Base-by-base conservation (phyloP, 148 eudicot species). In the Talinum fruticosum region DNA sequence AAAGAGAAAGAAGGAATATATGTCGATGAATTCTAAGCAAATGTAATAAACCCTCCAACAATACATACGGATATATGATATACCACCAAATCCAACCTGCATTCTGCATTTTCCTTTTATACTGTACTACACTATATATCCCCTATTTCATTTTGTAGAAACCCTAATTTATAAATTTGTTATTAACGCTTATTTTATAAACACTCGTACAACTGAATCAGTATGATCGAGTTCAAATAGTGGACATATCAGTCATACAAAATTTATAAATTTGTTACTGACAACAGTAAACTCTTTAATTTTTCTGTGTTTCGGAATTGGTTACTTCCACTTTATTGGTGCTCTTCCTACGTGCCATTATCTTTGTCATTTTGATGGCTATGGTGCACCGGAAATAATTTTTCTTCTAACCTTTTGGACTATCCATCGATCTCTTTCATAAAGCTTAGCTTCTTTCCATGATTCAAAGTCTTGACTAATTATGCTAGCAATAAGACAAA, bases 1-100 rank as follows among this genome's bases (percentile, higher is more conserved):
- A 47, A 72, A 28, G 7, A 54, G 14, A 49, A 72, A 49, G 37
- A 51, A 72, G n/a, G 35, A 14, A 38, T 32, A 8, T 70, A 34
- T 44, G 19, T 34, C 24, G 10, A 26, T 29, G n/a, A 28, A 4
- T 24, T 26, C 29, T 16, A 28, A 28, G 34, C 53, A 71, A 44
- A n/a, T 45, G 29, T 23, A 71, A 69, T 37, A n/a, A 69, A 69
- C 33, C 57, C 28, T 64, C 66, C 65, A 72, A 41, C 37, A 15
- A 57, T 32, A 18, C 29, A 26, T 37, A 26, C 8, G 33, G 2
- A 49, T 35, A 12, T 21, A 34, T 18, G 12, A 69, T 10, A 51
- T 35, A 70, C 69, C 6, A 80, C 36, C 70, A 69, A 75, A 69
- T 53, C 75, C 75, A 67, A 80, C 82, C 59, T 54, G 23, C 62